These are phyloP conservation scores for Phytophthora melonis DNA, from an alignment of 352 stramenopile genomes.

Conservation along the genomic window DNA sequence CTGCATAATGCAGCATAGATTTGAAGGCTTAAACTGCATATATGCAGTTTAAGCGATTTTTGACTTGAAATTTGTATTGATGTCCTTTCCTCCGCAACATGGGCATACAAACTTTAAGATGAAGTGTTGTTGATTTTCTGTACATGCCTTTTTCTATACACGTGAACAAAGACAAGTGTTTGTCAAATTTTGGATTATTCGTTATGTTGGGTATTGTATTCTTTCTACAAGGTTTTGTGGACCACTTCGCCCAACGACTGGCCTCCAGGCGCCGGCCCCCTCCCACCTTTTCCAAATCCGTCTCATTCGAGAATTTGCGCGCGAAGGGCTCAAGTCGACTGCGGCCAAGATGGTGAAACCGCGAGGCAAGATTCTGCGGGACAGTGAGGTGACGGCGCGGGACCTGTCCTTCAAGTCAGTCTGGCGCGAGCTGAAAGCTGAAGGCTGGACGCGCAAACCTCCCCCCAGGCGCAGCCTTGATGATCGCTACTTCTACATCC, in stretches of 20 bases:
- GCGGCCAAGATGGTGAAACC: slow-evolving; percentile 3
- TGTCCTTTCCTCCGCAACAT: background rate
- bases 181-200: background rate
- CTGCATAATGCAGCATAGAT: background rate
- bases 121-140: background rate
- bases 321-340: background rate
- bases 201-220: background rate
- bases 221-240: background rate
- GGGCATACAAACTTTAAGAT: slow-evolving; percentile 2
- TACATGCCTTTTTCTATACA: background rate
- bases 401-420: slow-evolving; percentile 21
- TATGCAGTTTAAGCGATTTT: slow-evolving; percentile 2
- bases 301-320: slow-evolving; percentile 10
- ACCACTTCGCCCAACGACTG: background rate
- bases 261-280: background rate
- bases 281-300: slow-evolving; percentile 8
- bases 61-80: slow-evolving; percentile 1
- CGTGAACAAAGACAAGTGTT: background rate
- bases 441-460: slow-evolving; percentile 10
- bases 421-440: slow-evolving; percentile 7
- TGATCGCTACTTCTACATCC: slow-evolving; percentile 15
- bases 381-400: slow-evolving; percentile 7
- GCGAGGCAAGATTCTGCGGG: background rate
- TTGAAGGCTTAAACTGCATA: slow-evolving; percentile 1
- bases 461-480: slow-evolving; percentile 12